Conservation (phyloP, 140 eudicot species). For the Erigeron philadelphicus region DNA sequence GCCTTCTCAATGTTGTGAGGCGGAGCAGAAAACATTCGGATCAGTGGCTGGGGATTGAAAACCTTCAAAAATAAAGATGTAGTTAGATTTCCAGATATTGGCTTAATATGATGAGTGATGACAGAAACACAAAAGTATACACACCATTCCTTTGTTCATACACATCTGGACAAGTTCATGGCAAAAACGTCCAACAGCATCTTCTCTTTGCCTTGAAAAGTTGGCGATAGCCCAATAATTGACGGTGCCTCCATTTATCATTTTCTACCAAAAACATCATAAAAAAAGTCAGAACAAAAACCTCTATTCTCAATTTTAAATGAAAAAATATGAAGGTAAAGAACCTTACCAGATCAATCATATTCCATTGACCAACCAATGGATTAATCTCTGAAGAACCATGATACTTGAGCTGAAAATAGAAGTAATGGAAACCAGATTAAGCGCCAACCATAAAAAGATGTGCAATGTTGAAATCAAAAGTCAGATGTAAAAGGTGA, state of each 20-base stretch:
- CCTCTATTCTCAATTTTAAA: neutral
- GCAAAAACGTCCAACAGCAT: conserved; percentile 34
- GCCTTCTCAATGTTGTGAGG: conserved; percentile 46
- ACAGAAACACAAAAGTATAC: conserved; percentile 1
- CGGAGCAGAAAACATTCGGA: conserved; percentile 27
- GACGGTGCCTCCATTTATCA: conserved; percentile 68
- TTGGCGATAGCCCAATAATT: conserved; percentile 55
- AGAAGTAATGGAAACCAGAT: neutral
- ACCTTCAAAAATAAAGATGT: conserved; percentile 24
- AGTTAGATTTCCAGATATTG: neutral
- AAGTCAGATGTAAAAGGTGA: neutral
- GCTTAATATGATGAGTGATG: neutral
- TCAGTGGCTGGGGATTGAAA: conserved; percentile 44
- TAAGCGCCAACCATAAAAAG: neutral
- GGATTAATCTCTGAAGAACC: conserved; percentile 46
- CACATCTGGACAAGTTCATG: conserved; percentile 57
- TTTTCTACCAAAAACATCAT: conserved; percentile 42
- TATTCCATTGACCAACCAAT: conserved; percentile 73
- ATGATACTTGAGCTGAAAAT: conserved; percentile 59
- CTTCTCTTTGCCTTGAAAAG: conserved; percentile 43
- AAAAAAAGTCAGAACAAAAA: neutral
- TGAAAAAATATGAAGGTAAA: neutral
- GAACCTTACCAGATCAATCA: conserved; percentile 65
- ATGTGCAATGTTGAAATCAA: neutral
- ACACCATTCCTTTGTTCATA: conserved; percentile 70